phyloP scores from a whole-genome alignment of 495 filamentous ascomycete species.

The Penicillium riverlandense region DNA sequence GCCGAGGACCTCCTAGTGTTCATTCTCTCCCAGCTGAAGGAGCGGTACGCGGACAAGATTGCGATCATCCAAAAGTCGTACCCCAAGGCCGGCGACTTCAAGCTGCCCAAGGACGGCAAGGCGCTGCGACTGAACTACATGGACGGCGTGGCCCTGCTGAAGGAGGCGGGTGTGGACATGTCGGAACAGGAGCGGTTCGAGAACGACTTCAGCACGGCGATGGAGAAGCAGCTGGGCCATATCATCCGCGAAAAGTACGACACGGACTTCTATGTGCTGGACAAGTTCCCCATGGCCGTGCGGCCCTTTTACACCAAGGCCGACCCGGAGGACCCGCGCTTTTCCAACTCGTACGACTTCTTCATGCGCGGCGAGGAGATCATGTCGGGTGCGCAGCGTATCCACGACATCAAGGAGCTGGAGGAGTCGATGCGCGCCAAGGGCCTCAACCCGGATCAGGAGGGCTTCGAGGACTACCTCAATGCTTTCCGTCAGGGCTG shows the following conservation, averaged over 20 bases:
- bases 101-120: slow-evolving; percentile 58
- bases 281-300: slow-evolving; percentile 81
- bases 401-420: slow-evolving; percentile 65
- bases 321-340: slow-evolving; percentile 55
- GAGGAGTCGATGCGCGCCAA: slow-evolving; percentile 61
- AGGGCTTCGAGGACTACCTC: slow-evolving; percentile 79
- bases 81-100: slow-evolving; percentile 50
- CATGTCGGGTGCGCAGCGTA: slow-evolving; percentile 79
- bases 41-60: slow-evolving; percentile 59
- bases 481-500: slow-evolving; percentile 73
- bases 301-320: slow-evolving; percentile 90
- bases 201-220: slow-evolving; percentile 58
- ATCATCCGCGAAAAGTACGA: slow-evolving; percentile 75
- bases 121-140: slow-evolving; percentile 78
- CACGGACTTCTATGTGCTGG: slow-evolving; percentile 87
- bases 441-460: slow-evolving; percentile 63
- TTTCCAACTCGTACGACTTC: slow-evolving; percentile 86
- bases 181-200: slow-evolving; percentile 72
- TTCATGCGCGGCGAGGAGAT: slow-evolving; percentile 93
- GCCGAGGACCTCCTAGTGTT: slow-evolving; percentile 80
- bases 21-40: slow-evolving; percentile 75
- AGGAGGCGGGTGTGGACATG: slow-evolving; percentile 70
- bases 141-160: slow-evolving; percentile 75
- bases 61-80: slow-evolving; percentile 56
- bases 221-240: slow-evolving; percentile 86